Evolutionary conservation across 371 early-diverging fungal species (phyloP), one percentile per base, ranked within the genome.

Genomic region (Haplosporangium sp.): DNA sequence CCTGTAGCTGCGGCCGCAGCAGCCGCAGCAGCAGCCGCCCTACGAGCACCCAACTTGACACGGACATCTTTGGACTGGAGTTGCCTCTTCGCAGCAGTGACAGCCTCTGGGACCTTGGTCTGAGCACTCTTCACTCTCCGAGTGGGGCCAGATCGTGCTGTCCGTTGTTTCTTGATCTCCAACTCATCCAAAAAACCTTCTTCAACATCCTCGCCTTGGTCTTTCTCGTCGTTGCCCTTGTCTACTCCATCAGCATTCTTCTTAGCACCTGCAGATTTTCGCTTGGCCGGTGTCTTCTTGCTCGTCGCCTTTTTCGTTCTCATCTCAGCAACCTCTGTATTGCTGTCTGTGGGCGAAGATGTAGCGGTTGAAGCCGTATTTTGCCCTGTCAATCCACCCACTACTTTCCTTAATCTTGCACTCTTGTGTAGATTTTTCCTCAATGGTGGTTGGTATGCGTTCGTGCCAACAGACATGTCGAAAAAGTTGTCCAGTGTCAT

Each of bases 401-500:
- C 81, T 0, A 66, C 73, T 46, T 81, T 81, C 16, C 76, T 48
- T 20, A 87, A 65, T 16, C 86, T 64, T 45, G 84, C 82, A 55
- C 88, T 87, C 57, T 82, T 83, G 42, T 83, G 84, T 40, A 73
- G 56, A 37, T 56, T 60, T 11, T 68, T 76, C 14, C 53, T 55
- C 0, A 56, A 21, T 0, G 68, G 67, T 18, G 67, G 53, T 10
- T 72, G 68, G 20, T 71, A 82, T 2, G 38, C 52, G n/a, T 75
- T 66, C 38, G 59, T 69, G 6, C 75, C 74, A 0, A 55, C 67
- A 16, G 80, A 52, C 0, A 52, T 20, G 54, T 81, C 79, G 59
- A 85, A 84, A 56, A 83, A 88, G 1, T 74, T 68, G 37, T 85
- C 86, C 57, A 90, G 74, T 4, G 80, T 83, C 12, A 69, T 59